Percentiles rank a stretch among this genome's conserved stretches.
Evolutionary conservation across 345 rosid genomes (phyloP).

Genomic region (Populus nigra): DNA sequence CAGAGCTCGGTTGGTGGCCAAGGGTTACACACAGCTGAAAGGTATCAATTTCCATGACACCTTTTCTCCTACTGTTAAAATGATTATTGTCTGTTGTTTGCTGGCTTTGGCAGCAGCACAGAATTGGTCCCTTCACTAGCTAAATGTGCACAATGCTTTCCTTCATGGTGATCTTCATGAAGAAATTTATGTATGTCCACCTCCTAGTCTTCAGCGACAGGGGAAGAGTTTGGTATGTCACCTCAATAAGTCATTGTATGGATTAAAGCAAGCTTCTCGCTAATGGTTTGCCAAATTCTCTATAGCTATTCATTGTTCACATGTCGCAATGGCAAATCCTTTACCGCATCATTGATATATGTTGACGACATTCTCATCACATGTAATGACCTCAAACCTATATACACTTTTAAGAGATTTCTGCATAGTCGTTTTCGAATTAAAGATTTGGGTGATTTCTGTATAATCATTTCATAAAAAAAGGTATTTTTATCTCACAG

Average conservation of each 20-base stretch:
- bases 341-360: neutral
- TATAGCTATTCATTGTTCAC: neutral
- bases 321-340: neutral
- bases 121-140: neutral
- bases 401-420: neutral
- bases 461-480: no score
- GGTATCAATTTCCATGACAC: neutral
- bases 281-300: constrained; percentile 5
- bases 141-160: neutral
- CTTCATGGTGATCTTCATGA: neutral
- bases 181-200: neutral
- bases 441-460: neutral
- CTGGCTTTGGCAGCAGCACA: neutral
- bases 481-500: neutral
- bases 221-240: neutral
- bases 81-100: neutral
- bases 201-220: neutral
- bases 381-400: neutral
- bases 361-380: neutral
- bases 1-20: no score
- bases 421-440: neutral
- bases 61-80: neutral
- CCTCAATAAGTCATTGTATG: neutral
- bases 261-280: neutral
- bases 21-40: neutral